Percentiles rank a stretch among this genome's conserved stretches.
Evolutionary conservation across 2,329 filamentous ascomycete species (phyloP).

Genomic region (Pseudocercospora ulei): DNA sequence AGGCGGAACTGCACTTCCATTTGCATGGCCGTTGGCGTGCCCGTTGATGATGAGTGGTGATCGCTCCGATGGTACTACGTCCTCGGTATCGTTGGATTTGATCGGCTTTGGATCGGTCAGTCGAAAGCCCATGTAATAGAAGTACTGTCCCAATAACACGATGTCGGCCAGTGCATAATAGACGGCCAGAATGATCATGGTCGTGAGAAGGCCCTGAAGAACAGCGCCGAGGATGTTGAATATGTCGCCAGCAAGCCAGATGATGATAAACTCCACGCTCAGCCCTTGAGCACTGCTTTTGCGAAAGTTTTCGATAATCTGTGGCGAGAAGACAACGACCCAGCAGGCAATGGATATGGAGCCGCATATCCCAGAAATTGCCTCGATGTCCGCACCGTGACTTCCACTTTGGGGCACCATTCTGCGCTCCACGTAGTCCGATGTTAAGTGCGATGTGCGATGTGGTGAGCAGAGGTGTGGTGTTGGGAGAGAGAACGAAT

Average conservation of each 20-base stretch:
- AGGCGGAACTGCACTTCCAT: constrained; percentile 18
- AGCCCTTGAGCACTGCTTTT: constrained; percentile 76
- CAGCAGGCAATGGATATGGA: constrained; percentile 96
- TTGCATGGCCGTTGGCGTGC: constrained; percentile 25
- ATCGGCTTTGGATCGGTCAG: constrained; percentile 62
- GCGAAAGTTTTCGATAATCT: constrained; percentile 91
- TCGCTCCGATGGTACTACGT: constrained; percentile 29
- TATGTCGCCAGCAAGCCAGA: constrained; percentile 87
- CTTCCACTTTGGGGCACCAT: constrained; percentile 49
- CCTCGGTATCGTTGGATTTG: constrained; percentile 21
- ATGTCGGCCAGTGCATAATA: constrained; percentile 73
- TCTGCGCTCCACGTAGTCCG: constrained; percentile 11
- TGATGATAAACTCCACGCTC: constrained; percentile 80
- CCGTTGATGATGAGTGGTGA: constrained; percentile 33
- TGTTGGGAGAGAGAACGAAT: neutral
- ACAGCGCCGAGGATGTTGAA: constrained; percentile 95
- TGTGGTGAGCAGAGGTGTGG: neutral
- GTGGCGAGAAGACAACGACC: constrained; percentile 95
- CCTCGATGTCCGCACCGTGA: constrained; percentile 67
- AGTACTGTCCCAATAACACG: constrained; percentile 77
- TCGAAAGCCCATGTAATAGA: constrained; percentile 83
- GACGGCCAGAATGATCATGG: constrained; percentile 54
- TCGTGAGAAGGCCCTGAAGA: constrained; percentile 81
- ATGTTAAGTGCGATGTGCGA: neutral
- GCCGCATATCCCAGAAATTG: constrained; percentile 84